phyloP scores from a whole-genome alignment of 2,329 filamentous ascomycete species.

The Penicillium occitanis region DNA sequence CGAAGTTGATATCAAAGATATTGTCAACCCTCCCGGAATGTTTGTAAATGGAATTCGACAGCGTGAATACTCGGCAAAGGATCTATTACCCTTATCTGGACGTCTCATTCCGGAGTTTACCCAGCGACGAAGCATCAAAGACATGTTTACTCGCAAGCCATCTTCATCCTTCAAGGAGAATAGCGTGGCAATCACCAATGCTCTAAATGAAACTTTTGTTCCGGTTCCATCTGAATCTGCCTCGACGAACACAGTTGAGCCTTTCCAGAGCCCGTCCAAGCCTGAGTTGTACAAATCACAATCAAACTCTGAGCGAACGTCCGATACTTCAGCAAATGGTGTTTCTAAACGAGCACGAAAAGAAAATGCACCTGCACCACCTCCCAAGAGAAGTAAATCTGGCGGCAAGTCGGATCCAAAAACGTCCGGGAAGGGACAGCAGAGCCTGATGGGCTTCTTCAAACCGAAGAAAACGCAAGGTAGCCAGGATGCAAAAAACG shows the following conservation, averaged over 20 bases:
- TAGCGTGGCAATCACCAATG: conserved; percentile 17
- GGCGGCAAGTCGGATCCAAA: conserved; percentile 26
- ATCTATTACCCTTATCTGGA: conserved; percentile 72
- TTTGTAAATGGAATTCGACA: conserved; percentile 67
- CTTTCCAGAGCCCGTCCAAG: not conserved
- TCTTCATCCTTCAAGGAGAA: conserved; percentile 33
- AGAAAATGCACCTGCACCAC: conserved; percentile 30
- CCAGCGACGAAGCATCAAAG: conserved; percentile 77
- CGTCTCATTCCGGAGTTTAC: conserved; percentile 86
- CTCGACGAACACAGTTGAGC: not conserved
- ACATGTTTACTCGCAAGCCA: conserved; percentile 77
- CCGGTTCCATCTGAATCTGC: not conserved
- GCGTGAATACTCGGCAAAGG: conserved; percentile 63
- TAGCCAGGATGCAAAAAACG: not conserved
- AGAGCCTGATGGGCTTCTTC: conserved; percentile 77
- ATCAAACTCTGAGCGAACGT: not conserved
- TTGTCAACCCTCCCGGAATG: conserved; percentile 74
- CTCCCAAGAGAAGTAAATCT: conserved; percentile 55
- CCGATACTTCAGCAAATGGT: conserved; percentile 22
- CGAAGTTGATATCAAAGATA: conserved; percentile 61
- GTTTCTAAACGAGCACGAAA: conserved; percentile 38
- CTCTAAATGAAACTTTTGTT: not conserved
- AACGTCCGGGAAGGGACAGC: conserved; percentile 50
- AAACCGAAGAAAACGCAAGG: conserved; percentile 54
- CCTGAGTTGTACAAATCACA: not conserved